Evolutionary conservation across 495 filamentous ascomycete species (phyloP), one percentile per base, ranked within the genome.

Genomic region (Chaetomium tenue): DNA sequence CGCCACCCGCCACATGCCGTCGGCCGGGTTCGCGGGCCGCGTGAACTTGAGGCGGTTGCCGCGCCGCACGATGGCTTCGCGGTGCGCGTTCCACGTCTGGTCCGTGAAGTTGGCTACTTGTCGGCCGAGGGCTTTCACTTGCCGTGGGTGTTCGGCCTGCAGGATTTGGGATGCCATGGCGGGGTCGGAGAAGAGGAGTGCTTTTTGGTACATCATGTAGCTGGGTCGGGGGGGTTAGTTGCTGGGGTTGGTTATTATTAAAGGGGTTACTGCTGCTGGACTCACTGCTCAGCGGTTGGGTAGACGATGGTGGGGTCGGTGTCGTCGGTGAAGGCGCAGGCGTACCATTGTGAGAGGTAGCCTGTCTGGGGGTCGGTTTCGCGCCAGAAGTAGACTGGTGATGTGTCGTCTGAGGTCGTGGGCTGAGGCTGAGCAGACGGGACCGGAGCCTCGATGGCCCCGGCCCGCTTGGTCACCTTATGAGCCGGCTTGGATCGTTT

Each of bases 151-250:
- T 0, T 42, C 26, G 20, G 79, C 78, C 0, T 63, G 15, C 3
- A 86, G 76, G 72, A 87, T 82, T 51, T 77, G 37, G 15, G 64
- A 62, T 4, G 72, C 79, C 44, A 74, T 68, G 2, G 70, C 68
- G 25, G 56, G 58, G 68, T 81, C 77, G 39, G 63, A 53, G 76
- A 88, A 87, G 66, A 87, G 77, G 3, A 83, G 51, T 2, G 84
- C 85, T 74, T 87, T 87, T 57, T 78, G 79, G 73, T 86, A 78
- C 86, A 87, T 87, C 85, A 88, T 86, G 73, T 85, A 87, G 71
- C 77, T 80, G 30, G 47, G 9, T 15, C 2, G 57, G 16, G 15
- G 13, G 5, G 5, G 30, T 30, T 18, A 20, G 25, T 37, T 13
- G 18, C 2, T 15, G 47, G 26, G 42, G n/a, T 26, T 5, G 56